Percentiles rank a stretch among this genome's conserved stretches.
Conservation (phyloP, 1,284 basidiomycete species). For the Rhizoctonia solani region DNA sequence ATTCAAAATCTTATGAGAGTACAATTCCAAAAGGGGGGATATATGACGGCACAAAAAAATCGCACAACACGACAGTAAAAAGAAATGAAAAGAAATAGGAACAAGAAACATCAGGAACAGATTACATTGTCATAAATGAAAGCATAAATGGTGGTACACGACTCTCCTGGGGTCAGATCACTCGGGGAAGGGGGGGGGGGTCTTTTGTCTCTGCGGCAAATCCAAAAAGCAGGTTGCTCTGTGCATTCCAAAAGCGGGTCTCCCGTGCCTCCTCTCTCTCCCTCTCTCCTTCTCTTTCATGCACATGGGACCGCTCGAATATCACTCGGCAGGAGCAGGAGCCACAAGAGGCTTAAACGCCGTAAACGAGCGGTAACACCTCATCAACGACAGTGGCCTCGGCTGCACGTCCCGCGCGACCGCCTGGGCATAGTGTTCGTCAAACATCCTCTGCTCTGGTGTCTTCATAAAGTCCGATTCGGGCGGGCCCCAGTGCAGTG, state of each 20-base stretch:
- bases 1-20: constrained; percentile 20
- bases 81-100: neutral
- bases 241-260: no score
- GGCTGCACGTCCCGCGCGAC: constrained; percentile 6
- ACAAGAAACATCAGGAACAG: neutral
- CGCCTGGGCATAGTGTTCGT: constrained; percentile 22
- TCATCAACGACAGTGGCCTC: constrained; percentile 10
- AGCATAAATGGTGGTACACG: neutral
- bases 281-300: no score
- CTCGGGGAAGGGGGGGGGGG: no score
- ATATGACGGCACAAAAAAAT: neutral
- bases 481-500: constrained; percentile 20
- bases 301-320: no score
- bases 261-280: no score
- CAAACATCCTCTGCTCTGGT: constrained; percentile 21
- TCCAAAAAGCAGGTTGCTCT: no score
- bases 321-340: no score
- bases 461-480: constrained; percentile 26
- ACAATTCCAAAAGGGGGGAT: constrained; percentile 11
- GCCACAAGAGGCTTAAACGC: constrained; percentile 3
- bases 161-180: neutral
- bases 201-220: no score
- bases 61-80: constrained; percentile 11
- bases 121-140: constrained; percentile 35
- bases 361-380: constrained; percentile 14